Percentiles rank a stretch among this genome's conserved stretches.
These are phyloP conservation scores for Dujonia santamariae DNA, from an alignment of 1,139 yeast species.

Conservation along the genomic window DNA sequence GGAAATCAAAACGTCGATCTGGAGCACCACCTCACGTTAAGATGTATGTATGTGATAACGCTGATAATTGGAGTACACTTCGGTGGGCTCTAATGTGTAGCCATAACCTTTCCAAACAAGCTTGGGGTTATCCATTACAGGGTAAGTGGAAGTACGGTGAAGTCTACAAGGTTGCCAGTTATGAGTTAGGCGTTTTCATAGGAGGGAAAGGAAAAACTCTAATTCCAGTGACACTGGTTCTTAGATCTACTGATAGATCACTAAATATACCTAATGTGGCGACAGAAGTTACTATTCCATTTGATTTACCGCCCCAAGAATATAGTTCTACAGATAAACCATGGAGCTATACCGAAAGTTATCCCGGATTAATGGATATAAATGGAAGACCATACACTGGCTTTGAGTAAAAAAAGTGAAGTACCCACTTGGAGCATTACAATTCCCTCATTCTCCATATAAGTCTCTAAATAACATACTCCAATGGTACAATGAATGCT, in stretches of 20 bases:
- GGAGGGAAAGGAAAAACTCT: slow-evolving; percentile 20
- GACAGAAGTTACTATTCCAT: slow-evolving; percentile 33
- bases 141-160: slow-evolving; percentile 12
- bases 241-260: not conserved
- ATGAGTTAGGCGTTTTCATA: slow-evolving; percentile 58
- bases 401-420: slow-evolving; percentile 1
- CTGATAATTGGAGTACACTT: slow-evolving; percentile 46
- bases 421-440: no score
- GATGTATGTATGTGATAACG: slow-evolving; percentile 40
- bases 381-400: slow-evolving; percentile 4
- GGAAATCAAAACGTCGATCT: slow-evolving; percentile 27
- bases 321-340: slow-evolving; percentile 44
- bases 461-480: no score
- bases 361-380: slow-evolving; percentile 2
- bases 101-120: slow-evolving; percentile 62
- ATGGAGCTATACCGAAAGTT: slow-evolving; percentile 28
- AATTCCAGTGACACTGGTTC: slow-evolving; percentile 38
- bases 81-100: slow-evolving; percentile 68
- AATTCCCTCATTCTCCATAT: no score
- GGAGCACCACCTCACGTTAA: slow-evolving; percentile 39
- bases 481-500: no score
- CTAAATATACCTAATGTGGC: slow-evolving; percentile 26
- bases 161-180: slow-evolving; percentile 34
- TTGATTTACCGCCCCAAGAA: slow-evolving; percentile 44
- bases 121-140: slow-evolving; percentile 59